Base-by-base conservation (phyloP, 495 filamentous ascomycete species). In the Daldinia grandis region DNA sequence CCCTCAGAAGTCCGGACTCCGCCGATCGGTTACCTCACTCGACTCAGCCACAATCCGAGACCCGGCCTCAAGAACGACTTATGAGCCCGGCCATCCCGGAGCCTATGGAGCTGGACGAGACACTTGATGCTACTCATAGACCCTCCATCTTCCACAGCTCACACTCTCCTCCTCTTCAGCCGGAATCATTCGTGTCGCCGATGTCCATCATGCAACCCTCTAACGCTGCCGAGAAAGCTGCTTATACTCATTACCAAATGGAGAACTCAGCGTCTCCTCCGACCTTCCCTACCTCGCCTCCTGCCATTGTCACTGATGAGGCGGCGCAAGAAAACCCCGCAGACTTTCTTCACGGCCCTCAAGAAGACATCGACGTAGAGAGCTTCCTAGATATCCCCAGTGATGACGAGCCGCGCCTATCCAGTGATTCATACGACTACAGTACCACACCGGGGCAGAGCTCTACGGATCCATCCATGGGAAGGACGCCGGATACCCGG, bases 191-290 rank as follows among this genome's bases (percentile, higher is more conserved):
- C 60, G 74, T 77, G 47, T 76, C 72, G 19, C 81, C 81, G 24
- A 83, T 83, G 81, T 78, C 80, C 50, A 75, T 83, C 71, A 83
- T 83, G 78, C 78, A 78, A 53, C 81, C 81, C 12, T 81, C 81
- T 58, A 83, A 78, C 67, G 64, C 73, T 31, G 67, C 63, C 53
- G 81, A 84, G 68, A 80, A 71, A 40, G 76, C 77, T n/a, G 75
- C 80, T 53, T 81, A 83, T 56, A 79, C 80, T 47, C 74, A 80
- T 40, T 73, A 78, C 57, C 78, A 78, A 62, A 77, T 82, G 24
- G 76, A 82, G 58, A 81, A 76, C 70, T 79, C 81, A 5, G 74
- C 74, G 24, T 79, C 78, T 3, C 70, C 74, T 15, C 69, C 78
- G 17, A 69, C 53, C 0, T 62, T 69, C 25, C 49, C 69, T 27